A percentile compares a stretch with the other conserved stretches of the same genome.
Conservation (phyloP, 805 yeast genomes). For the Torulaspora microellipsoides region DNA sequence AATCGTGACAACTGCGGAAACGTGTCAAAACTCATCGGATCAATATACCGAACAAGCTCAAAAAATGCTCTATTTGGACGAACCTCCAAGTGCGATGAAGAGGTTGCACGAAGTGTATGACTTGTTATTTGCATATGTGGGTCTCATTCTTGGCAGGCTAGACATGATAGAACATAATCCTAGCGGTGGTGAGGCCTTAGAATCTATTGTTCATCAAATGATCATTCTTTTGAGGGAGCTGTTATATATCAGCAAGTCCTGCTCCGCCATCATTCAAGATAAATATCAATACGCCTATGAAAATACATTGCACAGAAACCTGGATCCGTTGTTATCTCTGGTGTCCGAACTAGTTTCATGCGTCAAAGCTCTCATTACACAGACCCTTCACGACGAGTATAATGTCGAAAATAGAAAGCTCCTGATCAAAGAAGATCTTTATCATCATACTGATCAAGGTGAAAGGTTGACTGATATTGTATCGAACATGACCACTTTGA, state of each 20-base stretch:
- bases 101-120: conserved; percentile 63
- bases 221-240: conserved; percentile 61
- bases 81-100: conserved; percentile 58
- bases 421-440: conserved; percentile 33
- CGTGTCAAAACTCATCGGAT: background rate
- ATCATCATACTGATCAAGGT: conserved; percentile 63
- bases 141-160: conserved; percentile 66
- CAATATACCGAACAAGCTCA: background rate
- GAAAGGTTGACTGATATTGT: conserved; percentile 56
- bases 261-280: conserved; percentile 35
- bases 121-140: conserved; percentile 55
- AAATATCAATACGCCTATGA: conserved; percentile 29
- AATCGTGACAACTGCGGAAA: background rate
- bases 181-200: conserved; percentile 63
- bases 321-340: conserved; percentile 54
- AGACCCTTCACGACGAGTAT: conserved; percentile 43
- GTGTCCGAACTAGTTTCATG: conserved; percentile 63
- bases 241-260: conserved; percentile 52
- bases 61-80: conserved; percentile 41
- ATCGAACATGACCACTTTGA: conserved; percentile 54
- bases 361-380: conserved; percentile 58
- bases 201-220: conserved; percentile 62
- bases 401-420: conserved; percentile 18
- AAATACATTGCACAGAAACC: conserved; percentile 36
- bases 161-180: conserved; percentile 74